phyloP scores from a whole-genome alignment of 306 rosid species.

The Cicer arietinum region DNA sequence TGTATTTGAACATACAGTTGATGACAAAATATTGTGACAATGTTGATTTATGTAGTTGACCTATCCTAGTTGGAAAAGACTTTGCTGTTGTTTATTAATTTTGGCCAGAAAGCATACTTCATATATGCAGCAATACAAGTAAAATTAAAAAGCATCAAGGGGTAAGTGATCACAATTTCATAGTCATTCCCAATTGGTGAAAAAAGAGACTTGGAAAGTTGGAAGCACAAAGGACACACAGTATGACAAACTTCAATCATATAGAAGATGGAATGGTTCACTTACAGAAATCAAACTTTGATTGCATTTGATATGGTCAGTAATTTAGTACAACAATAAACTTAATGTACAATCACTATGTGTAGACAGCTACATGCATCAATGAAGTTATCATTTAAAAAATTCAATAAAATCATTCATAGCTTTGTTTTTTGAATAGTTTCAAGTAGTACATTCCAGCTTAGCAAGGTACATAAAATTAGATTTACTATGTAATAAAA shows the following conservation, averaged over 20 bases:
- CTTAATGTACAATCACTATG: neutral
- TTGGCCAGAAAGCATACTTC: neutral
- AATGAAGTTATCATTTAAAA: neutral
- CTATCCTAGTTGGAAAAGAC: neutral
- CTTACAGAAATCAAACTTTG: slow-evolving; percentile 4
- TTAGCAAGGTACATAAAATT: slow-evolving; percentile 20
- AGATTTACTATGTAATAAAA: neutral
- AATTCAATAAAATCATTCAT: slow-evolving; percentile 2
- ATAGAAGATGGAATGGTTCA: slow-evolving; percentile 12
- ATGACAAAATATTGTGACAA: neutral
- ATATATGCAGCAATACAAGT: neutral
- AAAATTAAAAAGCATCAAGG: slow-evolving; percentile 19
- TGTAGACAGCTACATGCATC: slow-evolving; percentile 19
- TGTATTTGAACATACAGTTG: neutral
- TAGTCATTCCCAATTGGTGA: slow-evolving; percentile 35
- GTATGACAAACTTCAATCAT: slow-evolving; percentile 22
- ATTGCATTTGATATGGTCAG: slow-evolving; percentile 35
- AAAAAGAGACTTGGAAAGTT: slow-evolving; percentile 31
- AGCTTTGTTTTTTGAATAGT: slow-evolving; percentile 12
- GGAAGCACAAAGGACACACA: slow-evolving; percentile 10
- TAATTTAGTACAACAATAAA: slow-evolving; percentile 16
- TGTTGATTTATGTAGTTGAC: neutral
- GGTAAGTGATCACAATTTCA: neutral
- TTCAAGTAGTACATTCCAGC: slow-evolving; percentile 14
- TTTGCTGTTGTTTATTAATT: neutral